Evolutionary conservation across 2,329 filamentous ascomycete genomes (phyloP).

Genomic region (Tolypocladium paradoxum): DNA sequence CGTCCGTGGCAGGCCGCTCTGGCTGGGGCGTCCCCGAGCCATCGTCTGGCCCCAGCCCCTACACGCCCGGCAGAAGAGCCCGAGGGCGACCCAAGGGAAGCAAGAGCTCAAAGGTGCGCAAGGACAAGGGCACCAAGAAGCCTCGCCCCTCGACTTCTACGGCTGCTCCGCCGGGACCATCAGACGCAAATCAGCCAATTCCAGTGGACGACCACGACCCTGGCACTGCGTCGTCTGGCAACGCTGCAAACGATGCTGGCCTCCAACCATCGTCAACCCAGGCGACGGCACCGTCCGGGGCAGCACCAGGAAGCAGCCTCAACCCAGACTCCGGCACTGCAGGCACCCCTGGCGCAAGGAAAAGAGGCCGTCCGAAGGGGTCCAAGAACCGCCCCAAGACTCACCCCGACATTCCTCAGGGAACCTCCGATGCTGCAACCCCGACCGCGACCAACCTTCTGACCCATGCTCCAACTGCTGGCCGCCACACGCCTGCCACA

Average conservation of each 20-base stretch:
- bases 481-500: neutral
- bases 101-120: slow-evolving; percentile 23
- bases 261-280: neutral
- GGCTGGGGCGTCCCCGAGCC: neutral
- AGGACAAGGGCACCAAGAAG: slow-evolving; percentile 44
- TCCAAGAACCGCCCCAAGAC: slow-evolving; percentile 31
- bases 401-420: slow-evolving; percentile 3
- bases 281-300: neutral
- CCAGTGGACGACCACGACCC: neutral
- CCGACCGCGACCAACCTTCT: slow-evolving; percentile 1
- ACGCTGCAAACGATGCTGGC: neutral
- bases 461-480: neutral
- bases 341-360: slow-evolving; percentile 15
- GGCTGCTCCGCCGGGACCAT: neutral
- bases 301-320: neutral
- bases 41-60: neutral
- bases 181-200: neutral
- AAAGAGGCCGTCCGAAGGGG: slow-evolving; percentile 32
- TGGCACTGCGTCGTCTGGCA: neutral
- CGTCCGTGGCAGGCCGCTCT: slow-evolving; percentile 1
- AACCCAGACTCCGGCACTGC: slow-evolving; percentile 8
- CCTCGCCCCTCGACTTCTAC: slow-evolving; percentile 6
- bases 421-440: neutral
- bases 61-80: slow-evolving; percentile 25
- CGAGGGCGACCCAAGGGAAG: slow-evolving; percentile 48